Evolutionary conservation across 805 yeast genomes (phyloP).

Genomic region (Wickerhamiella occidentalis): DNA sequence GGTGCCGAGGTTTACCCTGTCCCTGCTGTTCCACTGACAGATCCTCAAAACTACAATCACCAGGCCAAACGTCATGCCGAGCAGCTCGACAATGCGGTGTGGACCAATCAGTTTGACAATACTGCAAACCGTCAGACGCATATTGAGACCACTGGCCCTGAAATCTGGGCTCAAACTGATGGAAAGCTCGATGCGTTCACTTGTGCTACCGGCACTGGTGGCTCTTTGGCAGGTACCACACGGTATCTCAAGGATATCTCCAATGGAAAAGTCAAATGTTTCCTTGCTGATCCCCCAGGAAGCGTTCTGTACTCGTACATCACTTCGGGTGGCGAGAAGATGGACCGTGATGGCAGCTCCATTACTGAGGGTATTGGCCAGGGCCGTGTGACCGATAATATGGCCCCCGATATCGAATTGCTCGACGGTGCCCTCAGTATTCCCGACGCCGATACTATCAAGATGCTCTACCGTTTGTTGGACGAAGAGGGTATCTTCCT

Average conservation of each 20-base stretch:
- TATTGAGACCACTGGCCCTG: conserved; percentile 84
- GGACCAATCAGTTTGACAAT: conserved; percentile 91
- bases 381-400: conserved; percentile 79
- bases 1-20: conserved; percentile 87
- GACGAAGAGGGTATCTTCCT: conserved; percentile 84
- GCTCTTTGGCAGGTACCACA: conserved; percentile 79
- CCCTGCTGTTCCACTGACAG: conserved; percentile 71
- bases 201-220: conserved; percentile 88
- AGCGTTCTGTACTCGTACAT: conserved; percentile 71
- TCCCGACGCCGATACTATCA: conserved; percentile 69
- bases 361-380: conserved; percentile 97
- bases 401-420: conserved; percentile 55
- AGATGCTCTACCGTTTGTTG: conserved; percentile 68
- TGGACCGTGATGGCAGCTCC: conserved; percentile 67
- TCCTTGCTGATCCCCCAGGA: conserved; percentile 90
- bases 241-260: conserved; percentile 62
- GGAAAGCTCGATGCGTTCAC: conserved; percentile 77
- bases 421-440: conserved; percentile 73
- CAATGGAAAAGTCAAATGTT: conserved; percentile 47
- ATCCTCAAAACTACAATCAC: conserved; percentile 78
- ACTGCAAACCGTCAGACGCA: conserved; percentile 81
- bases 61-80: conserved; percentile 81
- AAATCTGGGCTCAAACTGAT: conserved; percentile 72
- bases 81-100: conserved; percentile 59
- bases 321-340: conserved; percentile 51